Base-by-base conservation (phyloP, 2,329 filamentous ascomycete genomes). In the Claviceps fusiformis region DNA sequence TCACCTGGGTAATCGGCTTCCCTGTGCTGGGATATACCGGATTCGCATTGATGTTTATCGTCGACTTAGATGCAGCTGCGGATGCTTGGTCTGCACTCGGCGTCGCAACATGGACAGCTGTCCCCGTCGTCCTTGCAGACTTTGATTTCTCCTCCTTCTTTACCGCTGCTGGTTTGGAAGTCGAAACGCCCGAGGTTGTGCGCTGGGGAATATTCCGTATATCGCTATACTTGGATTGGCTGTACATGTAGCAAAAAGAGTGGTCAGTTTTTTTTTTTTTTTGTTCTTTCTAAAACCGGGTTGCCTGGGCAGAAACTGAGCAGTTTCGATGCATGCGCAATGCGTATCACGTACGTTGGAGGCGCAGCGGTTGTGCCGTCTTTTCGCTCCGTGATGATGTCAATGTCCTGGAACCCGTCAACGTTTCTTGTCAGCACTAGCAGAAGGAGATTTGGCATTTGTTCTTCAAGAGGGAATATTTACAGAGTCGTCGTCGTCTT, bases 21-120 rank as follows among this genome's bases (percentile, higher is more conserved):
- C 95, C 93, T 27, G 83, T 84, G 3, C 79, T 75, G 19, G 86
- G 83, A 68, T 95, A 91, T 2, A 86, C 73, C 0, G 93, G 92
- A 59, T 90, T 87, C 4, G 79, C 86, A 68, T 95, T 83, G 54
- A 96, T 80, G 65, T 97, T 88, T 59, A 97, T 80, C 51, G 82
- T 91, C 13, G 90, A 95, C 56, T 86, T 91, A 45, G 86, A 73
- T 69, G 89, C 73, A 68, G 93, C 74, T 62, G 84, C 72, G 1
- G 81, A 80, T 52, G 82, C 79, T 58, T 75, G 64, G 59, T 78
- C 71, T 69, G 72, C 78, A 70, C 72, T 81, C 4, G 71, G 69
- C 1, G 65, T 63, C 19, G 68, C 67, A 31, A 68, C 61, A 46
- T 68, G 67, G 41, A 63, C 9, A 13, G 19, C 53, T 17, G 49